Evolutionary conservation across 208 protist species (phyloP).

Genomic region (Acanthamoeba sp.): DNA sequence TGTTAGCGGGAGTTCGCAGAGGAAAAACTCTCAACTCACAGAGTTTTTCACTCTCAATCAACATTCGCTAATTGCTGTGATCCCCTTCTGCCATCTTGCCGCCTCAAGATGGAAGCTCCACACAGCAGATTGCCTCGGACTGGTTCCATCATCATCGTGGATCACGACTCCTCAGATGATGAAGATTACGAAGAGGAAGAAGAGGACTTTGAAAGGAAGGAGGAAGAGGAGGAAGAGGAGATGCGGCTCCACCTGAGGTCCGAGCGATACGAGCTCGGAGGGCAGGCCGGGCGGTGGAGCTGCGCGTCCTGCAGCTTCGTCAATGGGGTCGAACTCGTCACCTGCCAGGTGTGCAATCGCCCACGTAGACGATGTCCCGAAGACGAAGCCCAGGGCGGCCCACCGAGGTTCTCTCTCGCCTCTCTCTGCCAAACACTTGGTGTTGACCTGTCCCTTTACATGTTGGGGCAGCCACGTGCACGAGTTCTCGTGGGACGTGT

Average conservation of each 20-base stretch:
- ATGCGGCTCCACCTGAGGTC: background rate
- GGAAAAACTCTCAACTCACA: no score
- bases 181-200: background rate
- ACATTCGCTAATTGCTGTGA: no score
- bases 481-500: conserved; percentile 23
- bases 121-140: no score
- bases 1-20: no score
- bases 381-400: background rate
- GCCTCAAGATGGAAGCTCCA: no score
- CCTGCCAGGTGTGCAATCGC: background rate
- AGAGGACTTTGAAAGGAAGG: background rate
- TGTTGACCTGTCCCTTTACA: no score
- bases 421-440: no score
- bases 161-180: no score
- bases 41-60: no score
- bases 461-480: background rate
- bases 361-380: background rate
- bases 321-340: background rate
- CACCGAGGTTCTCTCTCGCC: background rate
- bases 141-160: no score
- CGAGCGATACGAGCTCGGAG: background rate
- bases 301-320: conserved; percentile 17
- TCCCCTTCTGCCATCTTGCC: no score
- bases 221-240: background rate
- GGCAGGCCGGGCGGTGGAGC: background rate